Conservation (phyloP, 2,329 filamentous ascomycete genomes). For the Camptophora hylomeconis region DNA sequence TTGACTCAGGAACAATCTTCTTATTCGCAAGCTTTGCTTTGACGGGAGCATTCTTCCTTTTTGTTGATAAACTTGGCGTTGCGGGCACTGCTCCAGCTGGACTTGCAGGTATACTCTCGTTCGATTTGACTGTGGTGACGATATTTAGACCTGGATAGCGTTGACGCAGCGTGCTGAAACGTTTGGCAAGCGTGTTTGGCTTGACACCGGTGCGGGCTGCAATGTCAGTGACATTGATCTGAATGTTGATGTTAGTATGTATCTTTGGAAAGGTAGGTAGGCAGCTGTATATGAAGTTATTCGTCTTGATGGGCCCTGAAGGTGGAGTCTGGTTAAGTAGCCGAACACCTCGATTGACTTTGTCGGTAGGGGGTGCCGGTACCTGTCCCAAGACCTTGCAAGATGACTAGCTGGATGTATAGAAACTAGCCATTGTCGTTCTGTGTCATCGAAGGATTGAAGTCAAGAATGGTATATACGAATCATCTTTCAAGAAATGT, state of each 20-base stretch:
- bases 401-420: too few relatives aligned
- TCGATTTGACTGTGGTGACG: too few relatives aligned
- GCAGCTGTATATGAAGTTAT: too few relatives aligned
- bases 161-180: neutral
- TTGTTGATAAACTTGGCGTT: neutral
- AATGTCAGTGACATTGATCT: slow-evolving; percentile 1
- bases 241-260: neutral
- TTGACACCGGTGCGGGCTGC: neutral
- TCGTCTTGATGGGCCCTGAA: neutral
- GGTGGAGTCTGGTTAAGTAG: neutral
- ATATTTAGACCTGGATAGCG: neutral
- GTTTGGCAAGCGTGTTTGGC: neutral
- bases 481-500: neutral
- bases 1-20: neutral
- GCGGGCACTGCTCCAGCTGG: too few relatives aligned
- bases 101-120: too few relatives aligned
- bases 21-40: neutral
- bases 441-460: too few relatives aligned
- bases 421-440: too few relatives aligned
- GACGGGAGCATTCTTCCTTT: neutral
- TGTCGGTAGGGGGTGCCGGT: neutral
- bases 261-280: neutral
- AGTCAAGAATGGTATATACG: neutral
- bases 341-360: neutral
- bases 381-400: neutral